Percentiles rank a stretch among this genome's conserved stretches.
Evolutionary conservation across 2,329 filamentous ascomycete species (phyloP).

Genomic region (Basipetospora chlamydospora): DNA sequence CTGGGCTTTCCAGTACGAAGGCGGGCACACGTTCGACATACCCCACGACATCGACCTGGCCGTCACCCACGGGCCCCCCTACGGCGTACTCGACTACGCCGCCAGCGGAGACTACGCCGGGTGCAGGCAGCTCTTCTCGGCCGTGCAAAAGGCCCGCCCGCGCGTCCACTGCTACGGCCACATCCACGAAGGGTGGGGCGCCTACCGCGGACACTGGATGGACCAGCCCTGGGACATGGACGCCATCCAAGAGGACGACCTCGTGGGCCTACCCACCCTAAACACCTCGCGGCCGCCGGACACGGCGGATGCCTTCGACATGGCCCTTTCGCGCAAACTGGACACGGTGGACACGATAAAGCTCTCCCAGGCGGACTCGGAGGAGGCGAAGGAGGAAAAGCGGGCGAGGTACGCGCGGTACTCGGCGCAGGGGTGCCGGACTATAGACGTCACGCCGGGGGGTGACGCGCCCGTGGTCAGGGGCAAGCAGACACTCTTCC

Average conservation of each 20-base stretch:
- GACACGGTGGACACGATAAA: conserved; percentile 1
- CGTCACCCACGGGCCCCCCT: conserved; percentile 21
- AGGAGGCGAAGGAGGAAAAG: conserved; percentile 21
- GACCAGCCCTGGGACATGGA: not conserved
- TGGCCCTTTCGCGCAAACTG: not conserved
- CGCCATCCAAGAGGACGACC: not conserved
- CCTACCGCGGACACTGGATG: conserved; percentile 32
- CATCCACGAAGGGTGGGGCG: conserved; percentile 19
- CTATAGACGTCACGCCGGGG: conserved; percentile 1
- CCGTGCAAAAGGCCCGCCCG: conserved; percentile 15
- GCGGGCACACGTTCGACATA: conserved; percentile 14
- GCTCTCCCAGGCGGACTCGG: conserved; percentile 9
- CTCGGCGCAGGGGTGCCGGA: not conserved
- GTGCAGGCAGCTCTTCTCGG: conserved; percentile 16
- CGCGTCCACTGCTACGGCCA: conserved; percentile 23
- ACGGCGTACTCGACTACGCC: conserved; percentile 26
- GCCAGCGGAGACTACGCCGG: conserved; percentile 14
- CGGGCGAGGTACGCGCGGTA: not conserved
- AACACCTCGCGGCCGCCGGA: not conserved
- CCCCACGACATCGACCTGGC: conserved; percentile 14
- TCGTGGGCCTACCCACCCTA: too few species aligned
- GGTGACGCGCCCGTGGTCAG: conserved; percentile 1
- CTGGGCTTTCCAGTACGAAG: conserved; percentile 28
- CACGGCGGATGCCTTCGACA: not conserved
- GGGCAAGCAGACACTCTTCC: conserved; percentile 31